Percentiles rank a stretch among this genome's conserved stretches.
Evolutionary conservation across 345 rosid species (phyloP).

Genomic region (Pistacia integerrima): DNA sequence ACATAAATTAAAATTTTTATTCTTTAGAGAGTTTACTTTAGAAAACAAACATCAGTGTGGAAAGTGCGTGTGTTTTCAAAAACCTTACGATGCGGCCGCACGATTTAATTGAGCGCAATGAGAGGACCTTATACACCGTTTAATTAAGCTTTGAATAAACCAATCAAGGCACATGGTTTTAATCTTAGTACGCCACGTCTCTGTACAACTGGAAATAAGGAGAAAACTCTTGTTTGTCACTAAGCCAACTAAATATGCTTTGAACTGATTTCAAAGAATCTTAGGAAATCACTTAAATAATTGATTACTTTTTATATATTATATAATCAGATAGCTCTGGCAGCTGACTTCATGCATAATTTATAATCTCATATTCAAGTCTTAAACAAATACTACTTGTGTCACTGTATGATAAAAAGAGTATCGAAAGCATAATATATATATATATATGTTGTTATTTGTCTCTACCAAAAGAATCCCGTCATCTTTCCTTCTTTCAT

Average conservation of each 20-base stretch:
- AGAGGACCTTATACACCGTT: neutral
- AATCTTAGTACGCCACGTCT: constrained; percentile 9
- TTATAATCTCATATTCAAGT: neutral
- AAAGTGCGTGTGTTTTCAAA: neutral
- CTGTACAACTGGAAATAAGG: neutral
- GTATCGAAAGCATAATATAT: neutral
- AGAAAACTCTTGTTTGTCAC: neutral
- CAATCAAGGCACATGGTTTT: neutral
- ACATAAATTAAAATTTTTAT: neutral
- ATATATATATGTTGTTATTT: neutral
- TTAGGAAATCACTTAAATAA: neutral
- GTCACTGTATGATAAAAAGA: neutral
- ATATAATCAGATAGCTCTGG: neutral
- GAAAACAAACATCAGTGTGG: neutral
- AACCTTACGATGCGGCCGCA: neutral
- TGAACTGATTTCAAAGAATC: neutral
- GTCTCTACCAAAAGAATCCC: constrained; percentile 18
- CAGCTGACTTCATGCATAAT: neutral
- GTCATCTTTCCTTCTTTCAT: constrained; percentile 14
- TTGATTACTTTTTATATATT: neutral
- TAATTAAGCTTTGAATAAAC: neutral
- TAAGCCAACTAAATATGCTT: neutral
- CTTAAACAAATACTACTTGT: neutral
- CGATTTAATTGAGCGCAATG: neutral
- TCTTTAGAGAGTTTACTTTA: neutral